Base-by-base conservation (phyloP, 2,329 filamentous ascomycete species). In the Diaporthe sp. region DNA sequence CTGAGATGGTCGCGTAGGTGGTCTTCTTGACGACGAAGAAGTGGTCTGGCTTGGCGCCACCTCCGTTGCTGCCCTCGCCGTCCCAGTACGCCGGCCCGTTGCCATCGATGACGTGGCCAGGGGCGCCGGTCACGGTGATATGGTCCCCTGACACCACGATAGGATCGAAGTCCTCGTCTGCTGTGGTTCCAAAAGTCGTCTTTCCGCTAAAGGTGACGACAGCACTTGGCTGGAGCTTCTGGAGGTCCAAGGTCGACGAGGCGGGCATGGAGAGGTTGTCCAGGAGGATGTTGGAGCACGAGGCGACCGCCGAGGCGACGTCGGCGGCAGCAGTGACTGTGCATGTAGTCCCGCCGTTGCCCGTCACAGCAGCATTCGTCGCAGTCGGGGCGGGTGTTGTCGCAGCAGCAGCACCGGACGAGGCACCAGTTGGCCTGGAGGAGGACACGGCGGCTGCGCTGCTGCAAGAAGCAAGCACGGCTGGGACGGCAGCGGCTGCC, bases 21-120 rank as follows among this genome's bases (percentile, higher is more conserved):
- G 85, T 78, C 6, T 79, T 80, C 77, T 86, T 84, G 59, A 87
- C 88, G 30, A 82, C 85, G 83, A 90, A 89, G 83, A 90, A 87
- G 75, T 76, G 74, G 82, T 86, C 81, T 51, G 83, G 83, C 81
- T 84, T 84, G 47, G 77, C 80, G 76, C 80, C 80, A 59, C 83
- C 83, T n/a, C 83, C 83, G 71, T 84, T 84, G 76, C 76, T 77
- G 61, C 83, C 83, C 76, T 82, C 37, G 44, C 81, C 80, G 71
- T 83, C 82, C 82, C 82, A 78, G 73, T 75, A 77, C 5, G 65
- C 63, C 35, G 32, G 53, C 4, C 76, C 76, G 63, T 75, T 72
- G 47, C 77, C 75, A 55, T 78, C 74, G 7, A 78, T 75, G 6
- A 75, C 55, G 39, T 76, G 72, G 25, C 77, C 77, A 15, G 73